Evolutionary conservation across 2,329 filamentous ascomycete species (phyloP).

Genomic region (Botrytis elliptica): DNA sequence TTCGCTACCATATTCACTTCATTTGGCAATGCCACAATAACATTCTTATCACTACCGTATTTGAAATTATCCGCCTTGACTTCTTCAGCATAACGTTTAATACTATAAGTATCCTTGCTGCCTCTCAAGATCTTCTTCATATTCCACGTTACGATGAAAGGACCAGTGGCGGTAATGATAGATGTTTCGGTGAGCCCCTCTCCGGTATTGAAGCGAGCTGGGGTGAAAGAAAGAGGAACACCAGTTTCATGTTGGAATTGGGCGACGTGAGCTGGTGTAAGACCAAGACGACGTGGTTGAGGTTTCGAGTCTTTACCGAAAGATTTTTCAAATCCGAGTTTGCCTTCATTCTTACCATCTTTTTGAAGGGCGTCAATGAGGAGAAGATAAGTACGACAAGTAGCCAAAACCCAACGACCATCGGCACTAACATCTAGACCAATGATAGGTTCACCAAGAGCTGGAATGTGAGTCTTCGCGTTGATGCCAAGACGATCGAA

Average conservation of each 20-base stretch:
- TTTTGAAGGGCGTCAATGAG: conserved; percentile 91
- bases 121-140: conserved; percentile 83
- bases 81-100: conserved; percentile 93
- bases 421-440: conserved; percentile 94
- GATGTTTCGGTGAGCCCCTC: conserved; percentile 80
- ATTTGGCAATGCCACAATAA: conserved; percentile 94
- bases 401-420: conserved; percentile 92
- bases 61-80: conserved; percentile 99
- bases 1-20: conserved; percentile 98
- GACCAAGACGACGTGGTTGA: conserved; percentile 82
- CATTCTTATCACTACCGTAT: conserved; percentile 94
- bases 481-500: conserved; percentile 97
- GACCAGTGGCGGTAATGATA: conserved; percentile 94
- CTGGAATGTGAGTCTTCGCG: conserved; percentile 94
- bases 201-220: conserved; percentile 91
- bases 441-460: conserved; percentile 90
- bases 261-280: conserved; percentile 89
- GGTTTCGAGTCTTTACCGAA: conserved; percentile 94
- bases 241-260: conserved; percentile 98
- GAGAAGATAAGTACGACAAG: conserved; percentile 89
- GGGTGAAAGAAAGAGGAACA: conserved; percentile 80
- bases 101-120: conserved; percentile 84
- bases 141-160: conserved; percentile 96
- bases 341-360: conserved; percentile 92
- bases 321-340: conserved; percentile 93